phyloP scores from a whole-genome alignment of 345 rosid species.

The Populus tremula region DNA sequence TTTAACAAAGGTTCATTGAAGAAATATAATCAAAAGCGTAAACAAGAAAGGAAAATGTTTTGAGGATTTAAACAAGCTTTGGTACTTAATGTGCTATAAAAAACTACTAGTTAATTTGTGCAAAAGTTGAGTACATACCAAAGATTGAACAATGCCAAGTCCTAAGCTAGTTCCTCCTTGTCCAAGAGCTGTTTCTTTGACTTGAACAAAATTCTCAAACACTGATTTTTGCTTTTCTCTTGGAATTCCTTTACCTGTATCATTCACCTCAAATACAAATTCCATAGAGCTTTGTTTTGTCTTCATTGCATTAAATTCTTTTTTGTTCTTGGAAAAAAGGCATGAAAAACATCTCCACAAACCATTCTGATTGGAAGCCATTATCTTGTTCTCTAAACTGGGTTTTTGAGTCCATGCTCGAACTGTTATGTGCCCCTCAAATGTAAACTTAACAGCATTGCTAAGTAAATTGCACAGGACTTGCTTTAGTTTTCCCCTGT shows the following conservation, averaged over 20 bases:
- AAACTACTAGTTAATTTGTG: not conserved
- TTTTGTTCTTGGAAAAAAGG: conserved; percentile 25
- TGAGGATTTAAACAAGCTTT: not conserved
- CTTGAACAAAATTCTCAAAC: conserved; percentile 79
- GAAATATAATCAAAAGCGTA: not conserved
- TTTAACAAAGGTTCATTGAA: not conserved
- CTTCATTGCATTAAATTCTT: conserved; percentile 21
- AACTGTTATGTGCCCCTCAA: conserved; percentile 54
- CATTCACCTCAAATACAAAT: conserved; percentile 70
- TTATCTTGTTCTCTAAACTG: conserved; percentile 29
- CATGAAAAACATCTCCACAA: conserved; percentile 21
- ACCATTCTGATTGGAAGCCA: conserved; percentile 28
- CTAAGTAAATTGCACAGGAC: conserved; percentile 57
- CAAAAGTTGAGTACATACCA: conserved; percentile 39
- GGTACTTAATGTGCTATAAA: not conserved
- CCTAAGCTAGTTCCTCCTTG: conserved; percentile 81
- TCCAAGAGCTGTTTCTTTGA: conserved; percentile 59
- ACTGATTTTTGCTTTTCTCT: conserved; percentile 56
- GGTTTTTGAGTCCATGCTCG: conserved; percentile 61
- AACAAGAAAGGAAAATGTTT: not conserved
- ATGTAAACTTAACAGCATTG: conserved; percentile 83
- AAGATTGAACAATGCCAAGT: conserved; percentile 81
- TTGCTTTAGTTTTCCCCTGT: conserved; percentile 57
- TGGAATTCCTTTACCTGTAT: conserved; percentile 84
- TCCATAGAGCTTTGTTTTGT: conserved; percentile 31